Conservation (phyloP, 331 rosid genomes). For the Saraca asoca region DNA sequence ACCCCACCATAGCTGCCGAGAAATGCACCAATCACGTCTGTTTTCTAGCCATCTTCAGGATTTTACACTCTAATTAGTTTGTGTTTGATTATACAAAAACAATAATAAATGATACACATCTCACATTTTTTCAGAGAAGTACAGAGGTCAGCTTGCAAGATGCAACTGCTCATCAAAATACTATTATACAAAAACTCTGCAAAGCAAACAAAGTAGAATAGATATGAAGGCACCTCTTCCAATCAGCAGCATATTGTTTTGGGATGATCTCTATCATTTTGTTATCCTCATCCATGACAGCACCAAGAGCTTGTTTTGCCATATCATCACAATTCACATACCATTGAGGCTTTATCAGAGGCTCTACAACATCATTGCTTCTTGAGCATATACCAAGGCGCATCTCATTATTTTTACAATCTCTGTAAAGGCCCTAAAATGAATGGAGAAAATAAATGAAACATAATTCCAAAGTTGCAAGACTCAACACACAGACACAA, state of each 20-base stretch:
- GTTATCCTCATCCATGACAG: conserved; percentile 67
- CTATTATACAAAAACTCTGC: not conserved
- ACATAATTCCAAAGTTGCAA: not conserved
- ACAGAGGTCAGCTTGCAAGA: no score
- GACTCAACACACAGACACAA: conserved; percentile 8
- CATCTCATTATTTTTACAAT: conserved; percentile 86
- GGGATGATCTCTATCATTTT: conserved; percentile 71
- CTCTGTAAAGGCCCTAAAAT: conserved; percentile 82
- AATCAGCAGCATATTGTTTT: conserved; percentile 82
- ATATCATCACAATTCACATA: conserved; percentile 71
- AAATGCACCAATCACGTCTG: conserved; percentile 94
- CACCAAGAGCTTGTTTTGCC: conserved; percentile 77
- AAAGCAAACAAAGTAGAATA: conserved; percentile 21
- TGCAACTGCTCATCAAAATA: conserved; percentile 11
- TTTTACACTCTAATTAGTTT: conserved; percentile 18
- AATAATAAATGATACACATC: not conserved
- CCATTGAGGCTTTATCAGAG: conserved; percentile 97
- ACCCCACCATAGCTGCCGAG: conserved; percentile 99
- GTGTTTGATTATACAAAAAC: conserved; percentile 5
- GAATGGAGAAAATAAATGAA: conserved; percentile 35
- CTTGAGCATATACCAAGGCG: conserved; percentile 93
- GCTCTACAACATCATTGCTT: conserved; percentile 94
- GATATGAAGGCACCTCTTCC: conserved; percentile 70
- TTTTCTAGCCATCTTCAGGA: conserved; percentile 87
- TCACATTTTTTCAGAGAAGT: no score